These are phyloP conservation scores for Fusarium penzigii DNA, from an alignment of 2,329 filamentous ascomycete genomes.

Conservation along the genomic window DNA sequence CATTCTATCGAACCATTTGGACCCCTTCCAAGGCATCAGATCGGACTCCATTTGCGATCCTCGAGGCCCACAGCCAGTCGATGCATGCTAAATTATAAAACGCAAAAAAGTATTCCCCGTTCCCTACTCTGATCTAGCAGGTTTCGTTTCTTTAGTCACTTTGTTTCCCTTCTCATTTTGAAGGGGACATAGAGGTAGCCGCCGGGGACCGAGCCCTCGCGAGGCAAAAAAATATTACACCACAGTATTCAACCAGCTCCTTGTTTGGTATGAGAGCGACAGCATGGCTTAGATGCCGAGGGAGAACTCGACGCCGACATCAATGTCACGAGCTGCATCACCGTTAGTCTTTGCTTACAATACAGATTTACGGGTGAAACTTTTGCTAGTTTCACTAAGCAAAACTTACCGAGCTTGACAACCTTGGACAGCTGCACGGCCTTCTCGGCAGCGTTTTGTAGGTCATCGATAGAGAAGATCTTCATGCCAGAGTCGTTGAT, in stretches of 20 bases:
- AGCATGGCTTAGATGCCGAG: conserved; percentile 77
- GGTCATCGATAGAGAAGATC: conserved; percentile 99
- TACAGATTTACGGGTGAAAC: background rate
- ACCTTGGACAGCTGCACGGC: conserved; percentile 98
- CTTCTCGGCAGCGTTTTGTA: conserved; percentile 97
- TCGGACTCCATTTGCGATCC: conserved; percentile 20
- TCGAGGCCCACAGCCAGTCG: conserved; percentile 20
- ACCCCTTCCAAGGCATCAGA: conserved; percentile 23
- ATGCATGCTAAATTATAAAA: conserved; percentile 33
- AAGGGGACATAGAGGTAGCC: background rate
- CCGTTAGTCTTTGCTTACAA: conserved; percentile 18
- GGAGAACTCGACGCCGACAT: conserved; percentile 93
- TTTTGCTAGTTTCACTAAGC: background rate
- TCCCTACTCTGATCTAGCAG: conserved; percentile 8
- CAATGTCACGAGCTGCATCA: conserved; percentile 79
- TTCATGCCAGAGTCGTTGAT: conserved; percentile 98
- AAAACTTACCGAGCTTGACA: conserved; percentile 86
- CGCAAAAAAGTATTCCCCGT: conserved; percentile 23
- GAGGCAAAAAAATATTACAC: conserved; percentile 30
- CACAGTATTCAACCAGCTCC: conserved; percentile 19
- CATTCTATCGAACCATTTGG: conserved; percentile 25
- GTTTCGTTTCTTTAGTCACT: background rate
- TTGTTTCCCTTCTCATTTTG: conserved; percentile 1
- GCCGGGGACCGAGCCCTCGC: conserved; percentile 21
- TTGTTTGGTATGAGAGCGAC: conserved; percentile 12